phyloP scores from a whole-genome alignment of 768 basidiomycete species.

The Udeniomyces megalosporus region DNA sequence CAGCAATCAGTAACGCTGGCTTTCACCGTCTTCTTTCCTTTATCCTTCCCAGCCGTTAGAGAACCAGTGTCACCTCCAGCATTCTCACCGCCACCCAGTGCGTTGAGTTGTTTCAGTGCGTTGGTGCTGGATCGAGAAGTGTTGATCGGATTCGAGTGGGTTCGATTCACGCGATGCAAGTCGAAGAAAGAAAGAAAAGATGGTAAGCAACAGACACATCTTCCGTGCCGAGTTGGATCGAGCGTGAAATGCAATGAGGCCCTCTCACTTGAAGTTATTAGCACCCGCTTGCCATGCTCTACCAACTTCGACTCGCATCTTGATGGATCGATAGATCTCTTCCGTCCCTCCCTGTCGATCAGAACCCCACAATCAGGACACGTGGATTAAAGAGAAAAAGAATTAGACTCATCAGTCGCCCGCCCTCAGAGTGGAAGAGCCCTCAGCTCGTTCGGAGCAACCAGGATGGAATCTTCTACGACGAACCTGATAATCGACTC shows the following conservation, averaged over 20 bases:
- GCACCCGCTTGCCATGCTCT: conserved; percentile 77
- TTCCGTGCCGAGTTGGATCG: no score
- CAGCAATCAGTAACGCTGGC: conserved; percentile 54
- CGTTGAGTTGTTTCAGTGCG: conserved; percentile 58
- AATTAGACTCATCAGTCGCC: no score
- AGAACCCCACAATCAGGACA: no score
- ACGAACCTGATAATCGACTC: conserved; percentile 95
- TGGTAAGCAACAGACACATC: not conserved
- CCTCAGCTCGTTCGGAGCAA: no score
- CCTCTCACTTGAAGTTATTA: conserved; percentile 75
- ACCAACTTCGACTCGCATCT: conserved; percentile 79
- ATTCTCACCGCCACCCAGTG: conserved; percentile 26
- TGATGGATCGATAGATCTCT: conserved; percentile 92
- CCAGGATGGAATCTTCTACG: no score
- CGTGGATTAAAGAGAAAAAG: no score
- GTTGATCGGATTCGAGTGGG: no score
- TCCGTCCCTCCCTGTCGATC: conserved; percentile 75
- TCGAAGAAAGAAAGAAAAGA: not conserved
- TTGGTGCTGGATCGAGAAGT: no score
- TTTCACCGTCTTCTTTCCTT: conserved; percentile 22
- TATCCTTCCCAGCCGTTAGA: conserved; percentile 3
- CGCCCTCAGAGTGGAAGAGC: no score
- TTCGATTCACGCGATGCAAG: no score
- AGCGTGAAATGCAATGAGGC: not conserved
- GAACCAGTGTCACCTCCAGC: not conserved